Percentiles rank a stretch among this genome's conserved stretches.
These are phyloP conservation scores for Carex pumila DNA, from an alignment of 176 grass and related monocot genomes.

Conservation along the genomic window DNA sequence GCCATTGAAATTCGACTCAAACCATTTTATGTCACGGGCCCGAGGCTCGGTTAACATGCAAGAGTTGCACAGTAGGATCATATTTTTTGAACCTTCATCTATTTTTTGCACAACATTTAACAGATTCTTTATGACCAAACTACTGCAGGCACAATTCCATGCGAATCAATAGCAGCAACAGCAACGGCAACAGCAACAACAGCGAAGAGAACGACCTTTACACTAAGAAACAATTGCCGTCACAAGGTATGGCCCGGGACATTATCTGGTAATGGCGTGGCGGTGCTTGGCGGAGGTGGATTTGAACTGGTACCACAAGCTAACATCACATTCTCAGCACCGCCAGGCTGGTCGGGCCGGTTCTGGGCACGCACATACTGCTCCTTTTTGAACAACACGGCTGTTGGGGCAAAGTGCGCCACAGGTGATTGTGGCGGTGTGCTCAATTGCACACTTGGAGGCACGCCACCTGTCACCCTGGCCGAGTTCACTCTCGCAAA, in stretches of 20 bases:
- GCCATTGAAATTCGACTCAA: not conserved
- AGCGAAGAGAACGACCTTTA: conserved; percentile 47
- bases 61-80: conserved; percentile 4
- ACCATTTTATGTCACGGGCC: no score
- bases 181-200: not conserved
- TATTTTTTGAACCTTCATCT: not conserved
- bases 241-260: conserved; percentile 62
- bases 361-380: conserved; percentile 72
- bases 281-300: conserved; percentile 47
- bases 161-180: not conserved
- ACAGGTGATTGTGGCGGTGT: conserved; percentile 63
- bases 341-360: conserved; percentile 55
- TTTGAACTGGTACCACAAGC: conserved; percentile 48
- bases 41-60: not conserved
- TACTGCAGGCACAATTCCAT: not conserved
- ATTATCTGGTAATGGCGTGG: conserved; percentile 55
- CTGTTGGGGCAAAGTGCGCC: conserved; percentile 21
- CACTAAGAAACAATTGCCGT: conserved; percentile 64
- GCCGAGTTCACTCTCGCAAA: conserved; percentile 73
- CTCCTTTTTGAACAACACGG: not conserved
- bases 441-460: conserved; percentile 49
- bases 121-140: conserved; percentile 4
- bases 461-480: conserved; percentile 49
- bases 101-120: not conserved
- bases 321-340: conserved; percentile 45